These are phyloP conservation scores for Hypomyces rosellus DNA, from an alignment of 2,329 filamentous ascomycete genomes.

Conservation along the genomic window DNA sequence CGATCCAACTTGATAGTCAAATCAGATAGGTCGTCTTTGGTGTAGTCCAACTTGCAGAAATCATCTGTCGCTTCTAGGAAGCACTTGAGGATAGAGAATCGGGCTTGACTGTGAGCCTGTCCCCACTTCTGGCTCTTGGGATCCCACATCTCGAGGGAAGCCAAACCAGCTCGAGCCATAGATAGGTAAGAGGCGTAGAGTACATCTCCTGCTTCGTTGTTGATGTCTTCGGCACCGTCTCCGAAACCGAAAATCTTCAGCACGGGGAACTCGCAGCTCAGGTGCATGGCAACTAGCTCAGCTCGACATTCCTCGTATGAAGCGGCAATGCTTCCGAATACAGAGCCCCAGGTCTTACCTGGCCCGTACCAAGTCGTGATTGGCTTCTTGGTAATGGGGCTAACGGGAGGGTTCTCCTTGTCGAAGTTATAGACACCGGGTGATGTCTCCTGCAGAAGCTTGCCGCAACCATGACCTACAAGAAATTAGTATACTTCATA, in stretches of 20 bases:
- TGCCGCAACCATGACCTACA: slow-evolving; percentile 80
- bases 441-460: slow-evolving; percentile 83
- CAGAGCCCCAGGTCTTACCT: slow-evolving; percentile 88
- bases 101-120: slow-evolving; percentile 84
- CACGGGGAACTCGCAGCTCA: slow-evolving; percentile 83
- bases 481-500: slow-evolving; percentile 12
- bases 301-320: slow-evolving; percentile 94
- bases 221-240: slow-evolving; percentile 65
- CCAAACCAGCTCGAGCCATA: slow-evolving; percentile 90
- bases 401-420: slow-evolving; percentile 69
- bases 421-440: slow-evolving; percentile 87
- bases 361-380: slow-evolving; percentile 88
- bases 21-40: slow-evolving; percentile 68
- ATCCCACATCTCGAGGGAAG: slow-evolving; percentile 90
- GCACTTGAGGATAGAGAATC: slow-evolving; percentile 78
- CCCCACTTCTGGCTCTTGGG: slow-evolving; percentile 88
- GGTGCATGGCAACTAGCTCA: slow-evolving; percentile 86
- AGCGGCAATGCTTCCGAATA: slow-evolving; percentile 81
- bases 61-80: slow-evolving; percentile 81
- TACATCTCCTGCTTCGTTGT: slow-evolving; percentile 74
- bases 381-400: slow-evolving; percentile 67
- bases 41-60: slow-evolving; percentile 77
- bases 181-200: slow-evolving; percentile 82
- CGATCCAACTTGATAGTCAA: slow-evolving; percentile 78
- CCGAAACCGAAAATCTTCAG: slow-evolving; percentile 90